phyloP scores from a whole-genome alignment of 345 rosid species.

The Aquilaria yunnanensis region DNA sequence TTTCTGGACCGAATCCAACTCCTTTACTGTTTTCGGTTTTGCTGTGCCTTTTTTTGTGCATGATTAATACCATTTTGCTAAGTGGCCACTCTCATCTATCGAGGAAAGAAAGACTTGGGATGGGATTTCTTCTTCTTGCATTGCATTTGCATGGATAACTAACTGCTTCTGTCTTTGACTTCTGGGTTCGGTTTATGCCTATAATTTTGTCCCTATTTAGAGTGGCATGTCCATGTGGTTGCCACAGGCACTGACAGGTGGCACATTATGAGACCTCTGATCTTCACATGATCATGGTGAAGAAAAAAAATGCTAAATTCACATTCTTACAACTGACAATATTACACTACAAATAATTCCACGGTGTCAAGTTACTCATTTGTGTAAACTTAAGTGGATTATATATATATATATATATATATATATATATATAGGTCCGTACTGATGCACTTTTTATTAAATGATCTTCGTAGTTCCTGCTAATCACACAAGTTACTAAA shows the following conservation, averaged over 20 bases:
- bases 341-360: too few relatives aligned
- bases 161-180: not conserved
- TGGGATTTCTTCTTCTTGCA: not conserved
- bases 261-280: not conserved
- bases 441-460: too few relatives aligned
- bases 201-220: not conserved
- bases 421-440: too few relatives aligned
- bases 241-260: not conserved
- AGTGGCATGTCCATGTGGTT: conserved; percentile 16
- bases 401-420: too few relatives aligned
- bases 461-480: too few relatives aligned
- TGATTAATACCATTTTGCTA: conserved; percentile 18
- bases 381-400: not conserved
- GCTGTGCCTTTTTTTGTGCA: conserved; percentile 1
- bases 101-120: not conserved
- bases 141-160: too few relatives aligned
- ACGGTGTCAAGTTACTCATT: not conserved
- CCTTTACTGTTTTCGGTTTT: not conserved
- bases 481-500: too few relatives aligned
- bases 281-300: too few relatives aligned
- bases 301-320: not conserved
- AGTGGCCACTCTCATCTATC: conserved; percentile 16
- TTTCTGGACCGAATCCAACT: conserved; percentile 19
- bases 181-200: not conserved
- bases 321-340: too few relatives aligned